Base-by-base conservation (phyloP, 2,329 filamentous ascomycete species). In the Xylariaceae sp. region DNA sequence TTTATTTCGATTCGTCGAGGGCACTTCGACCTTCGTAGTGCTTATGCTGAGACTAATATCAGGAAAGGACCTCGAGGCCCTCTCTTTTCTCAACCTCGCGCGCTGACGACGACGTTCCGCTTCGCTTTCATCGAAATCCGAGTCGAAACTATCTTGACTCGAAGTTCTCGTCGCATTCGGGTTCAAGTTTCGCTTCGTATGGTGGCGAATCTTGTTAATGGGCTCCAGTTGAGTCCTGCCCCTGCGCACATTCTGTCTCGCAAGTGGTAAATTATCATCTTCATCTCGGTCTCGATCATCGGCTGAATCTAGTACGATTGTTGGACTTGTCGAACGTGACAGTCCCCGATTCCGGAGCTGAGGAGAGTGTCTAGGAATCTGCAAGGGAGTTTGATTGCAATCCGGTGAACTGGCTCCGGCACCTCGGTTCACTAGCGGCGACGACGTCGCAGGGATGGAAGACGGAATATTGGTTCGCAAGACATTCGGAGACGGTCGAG, bases 401-500 rank as follows among this genome's bases (percentile, higher is more conserved):
- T 30, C 23, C 23, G 23, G 74, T 2, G 80, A 78, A 0, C 78
- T 81, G 0, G 78, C 78, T 35, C 77, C 74, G 53, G 80, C 74
- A 13, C 76, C 75, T 30, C 78, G 76, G 42, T 78, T 74, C 66
- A 82, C 82, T 1, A 82, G 68, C 0, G 82, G 81, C 1, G 82
- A 84, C 0, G 74, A 77, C 1, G 71, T 63, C 48, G 75, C 67
- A 1, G 72, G 70, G 49, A 78, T 79, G 0, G 80, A 75, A 2
- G 80, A 82, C 3, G 79, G 77, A 0, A 74, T 72, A 54, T 80
- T 75, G 23, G 74, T 69, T 11, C 66, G 66, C 9, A 80, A 76
- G 3, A 78, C 65, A 48, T 77, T 73, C 0, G 82, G 82, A 1
- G 82, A 85, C 0, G 82, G 82, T 9, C 82, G 75, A 1, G 82